phyloP scores from a whole-genome alignment of 495 filamentous ascomycete species.

The Cercophora newfieldiana region DNA sequence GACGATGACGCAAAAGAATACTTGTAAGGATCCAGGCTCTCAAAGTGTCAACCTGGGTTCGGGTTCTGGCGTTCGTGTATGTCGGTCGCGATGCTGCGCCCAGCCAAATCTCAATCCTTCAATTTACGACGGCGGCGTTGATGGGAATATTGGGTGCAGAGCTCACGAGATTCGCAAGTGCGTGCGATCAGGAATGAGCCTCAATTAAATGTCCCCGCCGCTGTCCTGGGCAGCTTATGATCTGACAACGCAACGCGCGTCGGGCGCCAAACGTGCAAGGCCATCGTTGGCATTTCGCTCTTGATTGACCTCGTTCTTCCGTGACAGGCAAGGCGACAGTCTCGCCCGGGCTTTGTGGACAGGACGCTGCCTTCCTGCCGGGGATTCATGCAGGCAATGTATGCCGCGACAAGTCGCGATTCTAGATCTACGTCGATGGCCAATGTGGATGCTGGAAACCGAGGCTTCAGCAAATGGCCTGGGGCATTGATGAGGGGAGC shows the following conservation, averaged over 20 bases:
- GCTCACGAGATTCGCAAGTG: background rate
- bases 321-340: background rate
- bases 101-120: background rate
- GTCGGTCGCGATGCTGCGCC: background rate
- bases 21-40: background rate
- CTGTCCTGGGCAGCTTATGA: background rate
- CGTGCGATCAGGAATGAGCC: background rate
- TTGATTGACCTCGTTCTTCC: background rate
- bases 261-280: background rate
- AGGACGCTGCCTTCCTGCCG: too few species aligned
- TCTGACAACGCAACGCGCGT: background rate
- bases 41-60: background rate
- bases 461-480: background rate
- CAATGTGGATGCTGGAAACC: background rate
- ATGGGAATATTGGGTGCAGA: background rate
- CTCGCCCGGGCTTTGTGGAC: background rate
- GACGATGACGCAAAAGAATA: conserved; percentile 8
- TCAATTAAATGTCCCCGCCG: background rate
- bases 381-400: too few species aligned
- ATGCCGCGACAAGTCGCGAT: background rate
- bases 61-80: background rate
- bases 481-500: background rate
- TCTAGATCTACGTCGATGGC: background rate
- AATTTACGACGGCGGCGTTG: background rate
- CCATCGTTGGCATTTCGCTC: background rate